Percentiles rank a stretch among this genome's conserved stretches.
phyloP scores from a whole-genome alignment of 352 stramenopile species.

The Blastocystis sp. region DNA sequence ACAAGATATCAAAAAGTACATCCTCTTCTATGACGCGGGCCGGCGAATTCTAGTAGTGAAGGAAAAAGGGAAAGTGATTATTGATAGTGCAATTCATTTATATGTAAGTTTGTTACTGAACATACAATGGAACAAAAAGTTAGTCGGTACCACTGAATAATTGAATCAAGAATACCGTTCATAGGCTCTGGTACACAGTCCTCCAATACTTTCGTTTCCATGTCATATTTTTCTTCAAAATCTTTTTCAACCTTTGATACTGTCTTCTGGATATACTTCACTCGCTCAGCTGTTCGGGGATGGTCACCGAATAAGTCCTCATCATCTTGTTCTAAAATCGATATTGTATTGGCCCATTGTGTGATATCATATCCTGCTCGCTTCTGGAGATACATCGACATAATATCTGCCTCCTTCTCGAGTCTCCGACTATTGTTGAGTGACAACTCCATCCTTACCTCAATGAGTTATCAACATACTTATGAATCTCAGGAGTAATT shows the following conservation, averaged over 20 bases:
- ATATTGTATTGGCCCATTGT: neutral
- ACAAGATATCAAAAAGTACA: neutral
- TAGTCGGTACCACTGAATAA: neutral
- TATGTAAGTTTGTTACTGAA: neutral
- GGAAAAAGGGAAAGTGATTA: neutral
- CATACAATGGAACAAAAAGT: neutral
- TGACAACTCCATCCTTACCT: neutral
- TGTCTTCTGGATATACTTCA: neutral
- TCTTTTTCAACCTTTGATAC: slow-evolving; percentile 11
- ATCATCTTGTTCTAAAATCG: neutral
- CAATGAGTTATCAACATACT: neutral
- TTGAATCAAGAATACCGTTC: neutral
- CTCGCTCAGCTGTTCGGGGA: slow-evolving; percentile 2
- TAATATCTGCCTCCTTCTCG: neutral
- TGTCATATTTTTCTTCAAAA: slow-evolving; percentile 3
- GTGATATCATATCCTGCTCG: neutral
- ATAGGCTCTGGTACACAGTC: neutral
- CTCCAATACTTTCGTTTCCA: neutral
- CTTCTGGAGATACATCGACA: neutral
- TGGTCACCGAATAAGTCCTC: neutral
- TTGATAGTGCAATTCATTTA: neutral
- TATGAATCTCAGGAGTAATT: neutral
- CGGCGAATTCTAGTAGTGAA: neutral
- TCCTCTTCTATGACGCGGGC: neutral
- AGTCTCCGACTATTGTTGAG: neutral